These are phyloP conservation scores for Erythrophleum fordii DNA, from an alignment of 306 rosid genomes.

Conservation along the genomic window DNA sequence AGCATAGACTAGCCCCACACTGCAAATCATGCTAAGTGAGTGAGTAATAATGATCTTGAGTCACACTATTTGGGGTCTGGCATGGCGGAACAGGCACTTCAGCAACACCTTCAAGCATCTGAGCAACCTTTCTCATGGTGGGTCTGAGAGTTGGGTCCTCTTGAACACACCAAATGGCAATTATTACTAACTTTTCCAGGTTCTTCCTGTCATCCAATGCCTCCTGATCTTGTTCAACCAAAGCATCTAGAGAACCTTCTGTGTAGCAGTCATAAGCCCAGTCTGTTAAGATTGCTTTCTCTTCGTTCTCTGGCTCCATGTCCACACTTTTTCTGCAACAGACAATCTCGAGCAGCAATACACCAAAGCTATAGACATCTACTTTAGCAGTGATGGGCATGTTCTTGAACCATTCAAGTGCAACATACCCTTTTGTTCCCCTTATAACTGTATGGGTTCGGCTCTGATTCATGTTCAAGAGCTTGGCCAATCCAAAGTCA, in stretches of 20 bases:
- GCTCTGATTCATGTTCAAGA: constrained; percentile 49
- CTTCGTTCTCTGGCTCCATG: constrained; percentile 35
- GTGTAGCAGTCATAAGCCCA: constrained; percentile 47
- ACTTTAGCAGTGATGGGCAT: constrained; percentile 46
- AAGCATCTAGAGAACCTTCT: constrained; percentile 24
- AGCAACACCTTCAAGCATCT: constrained; percentile 52
- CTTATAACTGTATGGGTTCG: constrained; percentile 48
- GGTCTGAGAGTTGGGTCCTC: constrained; percentile 51
- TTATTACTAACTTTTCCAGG: constrained; percentile 38
- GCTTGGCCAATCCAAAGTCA: constrained; percentile 47
- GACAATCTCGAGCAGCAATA: constrained; percentile 45
- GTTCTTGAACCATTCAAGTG: constrained; percentile 51
- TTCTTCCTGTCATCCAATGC: constrained; percentile 43
- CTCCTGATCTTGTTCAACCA: constrained; percentile 47
- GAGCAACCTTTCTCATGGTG: constrained; percentile 41
- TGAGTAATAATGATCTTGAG: background rate
- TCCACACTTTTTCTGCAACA: constrained; percentile 45
- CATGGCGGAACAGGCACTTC: constrained; percentile 45
- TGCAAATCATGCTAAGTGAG: background rate
- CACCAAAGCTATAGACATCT: constrained; percentile 50
- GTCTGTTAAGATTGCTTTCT: constrained; percentile 44
- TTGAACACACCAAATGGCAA: constrained; percentile 50
- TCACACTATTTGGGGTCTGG: constrained; percentile 26
- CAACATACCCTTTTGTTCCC: constrained; percentile 58
- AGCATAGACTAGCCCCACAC: background rate